A percentile compares a stretch with the other conserved stretches of the same genome.
Conservation (phyloP, 805 yeast species). For the Yamadazyma sp. region DNA sequence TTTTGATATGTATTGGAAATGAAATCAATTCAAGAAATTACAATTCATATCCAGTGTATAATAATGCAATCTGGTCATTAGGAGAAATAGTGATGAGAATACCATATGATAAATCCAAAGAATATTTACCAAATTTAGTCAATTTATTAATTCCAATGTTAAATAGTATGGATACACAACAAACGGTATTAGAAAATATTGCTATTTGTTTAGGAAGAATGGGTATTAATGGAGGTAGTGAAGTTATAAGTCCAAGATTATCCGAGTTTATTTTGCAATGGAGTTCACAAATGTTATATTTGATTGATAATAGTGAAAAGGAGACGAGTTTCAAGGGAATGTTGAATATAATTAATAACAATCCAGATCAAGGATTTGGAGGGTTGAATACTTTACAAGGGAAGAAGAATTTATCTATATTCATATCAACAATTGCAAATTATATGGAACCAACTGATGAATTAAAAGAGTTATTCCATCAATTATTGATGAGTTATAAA, state of each 20-base stretch:
- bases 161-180: conserved; percentile 50
- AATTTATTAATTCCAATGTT: conserved; percentile 59
- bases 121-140: conserved; percentile 52
- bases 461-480: conserved; percentile 42
- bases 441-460: conserved; percentile 50
- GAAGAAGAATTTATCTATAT: conserved; percentile 45
- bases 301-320: conserved; percentile 83
- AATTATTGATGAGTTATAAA: conserved; percentile 45
- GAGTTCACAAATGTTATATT: conserved; percentile 64
- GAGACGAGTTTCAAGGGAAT: conserved; percentile 85
- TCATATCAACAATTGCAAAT: conserved; percentile 57
- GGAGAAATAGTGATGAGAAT: conserved; percentile 79
- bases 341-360: conserved; percentile 60
- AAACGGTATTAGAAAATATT: conserved; percentile 76
- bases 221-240: conserved; percentile 56
- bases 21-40: conserved; percentile 57
- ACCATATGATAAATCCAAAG: conserved; percentile 42
- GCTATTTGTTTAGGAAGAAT: conserved; percentile 88
- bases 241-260: conserved; percentile 53
- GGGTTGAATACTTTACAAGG: conserved; percentile 44
- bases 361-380: conserved; percentile 61
- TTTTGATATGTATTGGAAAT: conserved; percentile 64
- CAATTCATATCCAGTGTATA: conserved; percentile 61
- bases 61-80: conserved; percentile 90
- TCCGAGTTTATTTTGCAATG: conserved; percentile 60